phyloP scores from a whole-genome alignment of 441 rosid species.

The Syzygium malaccense region DNA sequence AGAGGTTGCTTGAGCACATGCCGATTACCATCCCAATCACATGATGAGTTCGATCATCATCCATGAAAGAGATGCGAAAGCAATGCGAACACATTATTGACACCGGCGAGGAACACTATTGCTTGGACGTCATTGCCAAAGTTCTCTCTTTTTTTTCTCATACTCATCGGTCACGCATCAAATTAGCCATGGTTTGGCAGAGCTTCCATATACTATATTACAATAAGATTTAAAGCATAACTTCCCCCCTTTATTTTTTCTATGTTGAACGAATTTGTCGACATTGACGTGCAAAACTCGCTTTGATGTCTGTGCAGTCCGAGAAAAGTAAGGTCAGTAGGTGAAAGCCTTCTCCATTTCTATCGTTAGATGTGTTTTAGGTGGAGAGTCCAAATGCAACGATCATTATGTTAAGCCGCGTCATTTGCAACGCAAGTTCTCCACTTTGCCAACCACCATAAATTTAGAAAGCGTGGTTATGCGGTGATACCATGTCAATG shows the following conservation, averaged over 20 bases:
- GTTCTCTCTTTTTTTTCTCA: neutral
- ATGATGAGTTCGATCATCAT: neutral
- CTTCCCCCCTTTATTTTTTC: neutral
- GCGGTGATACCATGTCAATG: accelerated
- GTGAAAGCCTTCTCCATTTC: neutral
- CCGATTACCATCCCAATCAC: neutral
- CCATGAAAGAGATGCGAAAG: neutral
- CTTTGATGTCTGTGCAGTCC: neutral
- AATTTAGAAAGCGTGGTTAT: neutral
- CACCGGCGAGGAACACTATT: neutral
- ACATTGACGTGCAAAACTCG: neutral
- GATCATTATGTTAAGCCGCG: neutral
- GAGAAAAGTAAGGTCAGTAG: neutral
- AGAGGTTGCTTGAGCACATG: neutral
- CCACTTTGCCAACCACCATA: neutral
- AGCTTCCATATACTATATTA: neutral
- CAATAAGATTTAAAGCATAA: neutral
- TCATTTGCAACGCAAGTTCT: neutral
- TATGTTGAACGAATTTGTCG: neutral
- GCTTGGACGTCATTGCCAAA: neutral
- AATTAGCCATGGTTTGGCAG: neutral
- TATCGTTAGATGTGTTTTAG: neutral
- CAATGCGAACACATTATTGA: neutral
- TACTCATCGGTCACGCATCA: neutral
- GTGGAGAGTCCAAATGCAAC: neutral